These are phyloP conservation scores for Penicillium subrubescens DNA, from an alignment of 495 filamentous ascomycete genomes.

Conservation along the genomic window DNA sequence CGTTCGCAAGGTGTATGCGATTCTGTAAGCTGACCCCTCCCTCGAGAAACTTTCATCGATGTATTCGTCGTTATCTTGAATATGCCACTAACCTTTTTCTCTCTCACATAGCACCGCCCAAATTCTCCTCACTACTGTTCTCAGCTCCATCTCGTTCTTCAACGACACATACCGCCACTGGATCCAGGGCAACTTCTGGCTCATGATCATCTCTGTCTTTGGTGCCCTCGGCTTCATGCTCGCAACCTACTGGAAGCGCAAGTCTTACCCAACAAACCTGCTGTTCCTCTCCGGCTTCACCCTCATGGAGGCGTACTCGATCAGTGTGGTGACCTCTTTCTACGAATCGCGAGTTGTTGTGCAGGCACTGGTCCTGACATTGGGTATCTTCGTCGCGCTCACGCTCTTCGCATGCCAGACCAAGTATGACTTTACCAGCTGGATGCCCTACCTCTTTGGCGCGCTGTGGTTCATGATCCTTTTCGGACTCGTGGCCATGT, in stretches of 20 bases:
- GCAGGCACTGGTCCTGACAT: constrained; percentile 85
- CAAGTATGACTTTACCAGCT: constrained; percentile 95
- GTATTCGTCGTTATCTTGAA: neutral
- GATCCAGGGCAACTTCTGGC: constrained; percentile 81
- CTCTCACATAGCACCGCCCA: constrained; percentile 67
- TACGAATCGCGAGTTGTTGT: constrained; percentile 81
- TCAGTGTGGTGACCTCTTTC: constrained; percentile 88
- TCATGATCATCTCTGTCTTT: constrained; percentile 84
- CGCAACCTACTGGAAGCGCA: constrained; percentile 96
- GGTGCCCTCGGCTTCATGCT: constrained; percentile 80
- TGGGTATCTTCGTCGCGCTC: constrained; percentile 89
- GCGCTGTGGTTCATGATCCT: constrained; percentile 85
- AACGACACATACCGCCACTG: constrained; percentile 76
- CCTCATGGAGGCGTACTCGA: constrained; percentile 86
- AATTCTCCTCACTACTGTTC: constrained; percentile 77
- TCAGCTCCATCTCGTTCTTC: constrained; percentile 84
- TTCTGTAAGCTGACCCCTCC: constrained; percentile 57
- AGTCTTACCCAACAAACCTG: constrained; percentile 93
- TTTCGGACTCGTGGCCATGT: constrained; percentile 86
- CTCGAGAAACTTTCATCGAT: neutral
- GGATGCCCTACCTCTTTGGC: constrained; percentile 95
- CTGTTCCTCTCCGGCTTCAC: constrained; percentile 93
- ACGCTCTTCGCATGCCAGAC: constrained; percentile 96
- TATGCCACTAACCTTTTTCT: neutral
- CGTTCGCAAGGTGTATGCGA: constrained; percentile 89